Base-by-base conservation (phyloP, 179 eudicot species). In the Spinacia oleracea region DNA sequence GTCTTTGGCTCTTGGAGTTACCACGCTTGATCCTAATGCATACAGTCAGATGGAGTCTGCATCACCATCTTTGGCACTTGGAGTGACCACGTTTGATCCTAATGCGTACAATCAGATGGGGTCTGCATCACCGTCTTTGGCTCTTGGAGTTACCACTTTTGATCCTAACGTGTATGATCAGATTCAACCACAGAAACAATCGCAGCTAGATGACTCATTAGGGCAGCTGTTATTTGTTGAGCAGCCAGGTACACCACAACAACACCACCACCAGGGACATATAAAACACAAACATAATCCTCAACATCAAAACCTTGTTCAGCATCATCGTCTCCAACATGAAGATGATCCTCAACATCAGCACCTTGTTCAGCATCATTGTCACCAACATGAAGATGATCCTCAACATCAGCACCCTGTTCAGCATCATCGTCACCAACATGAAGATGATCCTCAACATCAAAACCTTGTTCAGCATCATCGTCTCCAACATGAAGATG, bases 21-120 rank as follows among this genome's bases (percentile, higher is more conserved):
- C n/a, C n/a, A n/a, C n/a, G n/a, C n/a, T n/a, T n/a, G n/a, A n/a
- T n/a, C n/a, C n/a, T n/a, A n/a, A n/a, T n/a, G n/a, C n/a, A n/a
- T n/a, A n/a, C n/a, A 85, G 76, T 72, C 84, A 82, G 59, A 73
- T 79, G 80, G 77, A 48, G 23, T 60, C 72, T 80, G 34, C 51
- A 16, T 80, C 89, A 0, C 92, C 96, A 1, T 79, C 88, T 0
- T 72, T 89, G 83, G 93, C 87, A 6, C 73, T 92, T 53, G 90
- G 88, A 8, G 87, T 85, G 15, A 15, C 74, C 34, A 64, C 89
- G 0, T 90, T 79, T 29, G 90, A 87, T 35, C 77, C 45, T 0
- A 82, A 64, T 42, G 60, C 77, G 31, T 85, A 85, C 11, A n/a
- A 51, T 73, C 93, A 82, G 59, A 73, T 79, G 80, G 77, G 55